phyloP scores from a whole-genome alignment of 2,329 filamentous ascomycete genomes.

The Xylaria sp. region DNA sequence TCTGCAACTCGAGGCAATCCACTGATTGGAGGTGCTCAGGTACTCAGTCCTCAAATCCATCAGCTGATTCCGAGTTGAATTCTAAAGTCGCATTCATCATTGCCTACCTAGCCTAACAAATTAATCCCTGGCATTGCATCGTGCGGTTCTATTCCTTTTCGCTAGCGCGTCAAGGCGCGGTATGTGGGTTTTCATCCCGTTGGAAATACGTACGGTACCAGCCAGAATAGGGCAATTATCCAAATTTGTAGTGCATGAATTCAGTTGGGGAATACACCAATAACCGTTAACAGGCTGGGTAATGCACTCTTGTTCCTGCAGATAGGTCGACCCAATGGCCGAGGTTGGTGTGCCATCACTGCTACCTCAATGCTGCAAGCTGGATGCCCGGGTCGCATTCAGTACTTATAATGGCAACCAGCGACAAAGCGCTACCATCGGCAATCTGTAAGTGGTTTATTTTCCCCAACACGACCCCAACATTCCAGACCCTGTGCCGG shows the following conservation, averaged over 20 bases:
- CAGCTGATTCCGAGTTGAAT: not conserved
- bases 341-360: slow-evolving; percentile 20
- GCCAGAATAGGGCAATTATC: not conserved
- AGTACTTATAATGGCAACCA: slow-evolving; percentile 9
- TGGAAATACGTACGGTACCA: slow-evolving; percentile 9
- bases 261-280: slow-evolving; percentile 21
- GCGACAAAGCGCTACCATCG: slow-evolving; percentile 10
- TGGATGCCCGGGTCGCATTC: slow-evolving; percentile 24
- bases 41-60: not conserved
- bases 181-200: slow-evolving; percentile 7
- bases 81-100: not conserved
- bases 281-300: slow-evolving; percentile 13
- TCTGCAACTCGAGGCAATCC: not conserved
- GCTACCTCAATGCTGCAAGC: slow-evolving; percentile 21
- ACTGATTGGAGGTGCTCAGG: not conserved
- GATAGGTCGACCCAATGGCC: slow-evolving; percentile 25
- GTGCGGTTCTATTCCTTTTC: slow-evolving; percentile 5
- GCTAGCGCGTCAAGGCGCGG: slow-evolving; percentile 8
- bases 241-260: slow-evolving; percentile 29
- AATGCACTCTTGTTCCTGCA: slow-evolving; percentile 30
- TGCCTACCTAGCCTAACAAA: not conserved
- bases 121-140: slow-evolving; percentile 18
- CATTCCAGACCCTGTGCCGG: slow-evolving; percentile 21
- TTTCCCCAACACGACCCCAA: slow-evolving; percentile 18
- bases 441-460: slow-evolving; percentile 14